These are phyloP conservation scores for Mycothermus thermophilus DNA, from an alignment of 495 filamentous ascomycete species.

Conservation along the genomic window DNA sequence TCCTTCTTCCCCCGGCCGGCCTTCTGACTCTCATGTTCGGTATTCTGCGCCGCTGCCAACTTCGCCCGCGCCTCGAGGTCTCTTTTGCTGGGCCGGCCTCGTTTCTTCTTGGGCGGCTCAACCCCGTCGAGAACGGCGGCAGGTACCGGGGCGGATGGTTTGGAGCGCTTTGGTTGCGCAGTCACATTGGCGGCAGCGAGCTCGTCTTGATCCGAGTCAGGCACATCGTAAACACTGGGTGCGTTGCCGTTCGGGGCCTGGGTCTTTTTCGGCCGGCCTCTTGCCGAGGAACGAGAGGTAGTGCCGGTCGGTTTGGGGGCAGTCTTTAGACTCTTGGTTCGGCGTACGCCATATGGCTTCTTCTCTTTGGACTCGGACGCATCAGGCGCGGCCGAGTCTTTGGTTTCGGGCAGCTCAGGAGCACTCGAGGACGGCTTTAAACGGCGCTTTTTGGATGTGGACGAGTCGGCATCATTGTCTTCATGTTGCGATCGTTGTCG, in stretches of 20 bases:
- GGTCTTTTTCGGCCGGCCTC: conserved; percentile 2
- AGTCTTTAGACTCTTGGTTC: conserved; percentile 15
- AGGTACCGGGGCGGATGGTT: background rate
- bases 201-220: conserved; percentile 28
- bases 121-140: conserved; percentile 1
- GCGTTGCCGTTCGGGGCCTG: background rate
- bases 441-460: conserved; percentile 22
- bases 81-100: conserved; percentile 11
- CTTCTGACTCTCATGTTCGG: background rate
- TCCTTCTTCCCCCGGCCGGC: background rate
- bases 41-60: background rate
- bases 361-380: conserved; percentile 2
- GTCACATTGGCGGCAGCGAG: conserved; percentile 1
- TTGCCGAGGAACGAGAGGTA: background rate
- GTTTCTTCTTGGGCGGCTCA: conserved; percentile 7
- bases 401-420: too few species aligned
- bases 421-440: conserved; percentile 5
- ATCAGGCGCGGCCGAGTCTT: background rate
- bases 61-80: conserved; percentile 5
- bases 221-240: conserved; percentile 26
- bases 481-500: conserved; percentile 8
- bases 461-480: conserved; percentile 7
- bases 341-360: background rate
- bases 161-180: background rate
- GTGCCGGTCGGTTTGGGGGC: conserved; percentile 4